Percentiles rank a stretch among this genome's conserved stretches.
phyloP scores from a whole-genome alignment of 129 eudicot genomes.

The Centrapalus pauciflorus region DNA sequence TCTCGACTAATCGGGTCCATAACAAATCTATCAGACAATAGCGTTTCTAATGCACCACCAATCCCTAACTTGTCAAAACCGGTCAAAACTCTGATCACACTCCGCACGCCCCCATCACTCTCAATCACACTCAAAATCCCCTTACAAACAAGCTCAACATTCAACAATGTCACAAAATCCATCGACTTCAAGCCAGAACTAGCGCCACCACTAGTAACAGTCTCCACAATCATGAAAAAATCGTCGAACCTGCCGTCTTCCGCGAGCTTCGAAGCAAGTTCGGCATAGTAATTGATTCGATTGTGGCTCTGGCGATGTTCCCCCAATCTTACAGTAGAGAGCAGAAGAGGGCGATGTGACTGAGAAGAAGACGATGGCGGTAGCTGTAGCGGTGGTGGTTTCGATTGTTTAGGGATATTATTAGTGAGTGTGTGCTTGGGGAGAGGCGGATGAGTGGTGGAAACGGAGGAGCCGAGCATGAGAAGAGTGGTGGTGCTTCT shows the following conservation, averaged over 20 bases:
- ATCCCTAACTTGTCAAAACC: constrained; percentile 49
- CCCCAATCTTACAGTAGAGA: constrained; percentile 34
- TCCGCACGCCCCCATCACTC: constrained; percentile 42
- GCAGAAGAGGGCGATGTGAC: constrained; percentile 38
- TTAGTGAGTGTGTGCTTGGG: constrained; percentile 20
- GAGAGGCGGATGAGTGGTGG: constrained; percentile 30
- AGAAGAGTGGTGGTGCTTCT: constrained; percentile 38
- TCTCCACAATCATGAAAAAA: constrained; percentile 61
- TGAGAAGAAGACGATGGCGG: constrained; percentile 18
- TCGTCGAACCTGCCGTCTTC: constrained; percentile 61
- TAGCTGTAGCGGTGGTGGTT: constrained; percentile 15
- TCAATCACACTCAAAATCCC: constrained; percentile 45
- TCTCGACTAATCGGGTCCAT: constrained; percentile 34
- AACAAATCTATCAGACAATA: constrained; percentile 41
- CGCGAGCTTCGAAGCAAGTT: constrained; percentile 74
- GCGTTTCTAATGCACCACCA: constrained; percentile 10
- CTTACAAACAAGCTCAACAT: constrained; percentile 29
- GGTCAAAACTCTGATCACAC: constrained; percentile 33
- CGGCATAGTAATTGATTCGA: constrained; percentile 45
- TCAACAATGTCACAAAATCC: constrained; percentile 40
- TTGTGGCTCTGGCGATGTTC: constrained; percentile 19
- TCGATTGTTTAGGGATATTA: constrained; percentile 24
- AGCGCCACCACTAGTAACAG: constrained; percentile 18
- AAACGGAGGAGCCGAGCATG: constrained; percentile 34
- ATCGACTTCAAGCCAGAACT: constrained; percentile 34